Conservation (phyloP, 345 rosid species). For the Rhodamnia rubescens region DNA sequence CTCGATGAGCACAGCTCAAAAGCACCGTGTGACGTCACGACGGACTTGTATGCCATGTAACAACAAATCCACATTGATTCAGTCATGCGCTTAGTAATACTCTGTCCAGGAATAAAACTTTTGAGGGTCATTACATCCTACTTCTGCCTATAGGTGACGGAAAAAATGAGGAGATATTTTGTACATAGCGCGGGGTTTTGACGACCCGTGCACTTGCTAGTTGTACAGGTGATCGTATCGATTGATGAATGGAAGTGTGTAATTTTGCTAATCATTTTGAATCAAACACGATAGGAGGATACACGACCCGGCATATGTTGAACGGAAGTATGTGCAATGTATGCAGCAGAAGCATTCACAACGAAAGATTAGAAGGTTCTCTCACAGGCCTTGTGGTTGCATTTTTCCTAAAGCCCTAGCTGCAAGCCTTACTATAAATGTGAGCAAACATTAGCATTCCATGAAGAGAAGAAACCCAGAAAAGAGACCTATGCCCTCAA, state of each 20-base stretch:
- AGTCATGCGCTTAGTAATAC: not conserved
- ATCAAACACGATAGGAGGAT: not conserved
- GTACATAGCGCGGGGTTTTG: not conserved
- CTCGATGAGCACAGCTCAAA: constrained; percentile 42
- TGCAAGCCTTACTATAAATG: not conserved
- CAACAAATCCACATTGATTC: not conserved
- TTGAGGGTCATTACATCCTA: not conserved
- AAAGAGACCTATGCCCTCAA: not conserved
- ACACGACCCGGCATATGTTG: not conserved
- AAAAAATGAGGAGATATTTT: too few species aligned
- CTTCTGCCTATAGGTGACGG: not conserved
- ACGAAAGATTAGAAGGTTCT: not conserved
- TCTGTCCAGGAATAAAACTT: not conserved
- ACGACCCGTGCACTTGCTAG: not conserved
- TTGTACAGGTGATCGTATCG: not conserved
- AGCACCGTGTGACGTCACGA: not conserved
- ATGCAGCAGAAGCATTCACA: not conserved
- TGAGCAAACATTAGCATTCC: not conserved
- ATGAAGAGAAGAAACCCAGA: not conserved
- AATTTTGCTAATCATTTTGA: not conserved
- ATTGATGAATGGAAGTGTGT: not conserved
- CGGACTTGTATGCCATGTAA: not conserved
- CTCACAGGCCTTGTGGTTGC: not conserved
- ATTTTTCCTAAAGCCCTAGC: not conserved
- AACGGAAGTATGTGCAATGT: not conserved